phyloP scores from a whole-genome alignment of 441 rosid genomes.

The Erodium moschatum region DNA sequence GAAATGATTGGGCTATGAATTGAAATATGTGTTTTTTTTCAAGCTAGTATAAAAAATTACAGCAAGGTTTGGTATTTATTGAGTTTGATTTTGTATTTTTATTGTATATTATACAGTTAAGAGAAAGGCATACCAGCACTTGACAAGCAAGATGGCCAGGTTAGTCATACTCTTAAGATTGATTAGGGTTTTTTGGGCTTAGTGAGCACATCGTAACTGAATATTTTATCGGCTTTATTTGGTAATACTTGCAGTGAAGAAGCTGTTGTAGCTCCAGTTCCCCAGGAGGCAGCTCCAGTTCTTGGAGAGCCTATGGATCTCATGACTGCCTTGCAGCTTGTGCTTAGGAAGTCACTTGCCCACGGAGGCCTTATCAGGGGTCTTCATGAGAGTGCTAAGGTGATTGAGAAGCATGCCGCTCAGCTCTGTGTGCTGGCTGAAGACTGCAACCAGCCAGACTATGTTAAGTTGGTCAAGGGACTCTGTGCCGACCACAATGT shows the following conservation, averaged over 20 bases:
- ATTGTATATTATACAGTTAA: background rate
- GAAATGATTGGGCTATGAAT: background rate
- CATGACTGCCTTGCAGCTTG: background rate
- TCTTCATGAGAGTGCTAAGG: background rate
- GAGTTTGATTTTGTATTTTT: background rate
- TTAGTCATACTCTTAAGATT: background rate
- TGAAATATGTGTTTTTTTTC: too few relatives aligned
- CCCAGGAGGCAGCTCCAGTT: background rate
- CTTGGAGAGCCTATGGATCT: background rate
- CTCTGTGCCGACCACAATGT: slow-evolving; percentile 1
- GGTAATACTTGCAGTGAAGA: background rate
- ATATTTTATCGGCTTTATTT: background rate
- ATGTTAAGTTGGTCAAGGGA: background rate
- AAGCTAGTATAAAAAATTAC: background rate
- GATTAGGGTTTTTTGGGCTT: background rate
- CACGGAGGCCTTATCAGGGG: background rate
- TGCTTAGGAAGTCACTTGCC: slow-evolving; percentile 1
- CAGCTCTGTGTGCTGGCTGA: slow-evolving; percentile 4
- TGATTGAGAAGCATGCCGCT: slow-evolving; percentile 5
- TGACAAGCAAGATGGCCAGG: background rate
- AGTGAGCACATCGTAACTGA: background rate
- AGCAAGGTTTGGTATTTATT: background rate
- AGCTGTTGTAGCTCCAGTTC: background rate
- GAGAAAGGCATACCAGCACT: background rate
- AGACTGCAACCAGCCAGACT: slow-evolving; percentile 3